A percentile compares a stretch with the other conserved stretches of the same genome.
These are phyloP conservation scores for Cucurbita moschata DNA, from an alignment of 306 rosid genomes.

Conservation along the genomic window DNA sequence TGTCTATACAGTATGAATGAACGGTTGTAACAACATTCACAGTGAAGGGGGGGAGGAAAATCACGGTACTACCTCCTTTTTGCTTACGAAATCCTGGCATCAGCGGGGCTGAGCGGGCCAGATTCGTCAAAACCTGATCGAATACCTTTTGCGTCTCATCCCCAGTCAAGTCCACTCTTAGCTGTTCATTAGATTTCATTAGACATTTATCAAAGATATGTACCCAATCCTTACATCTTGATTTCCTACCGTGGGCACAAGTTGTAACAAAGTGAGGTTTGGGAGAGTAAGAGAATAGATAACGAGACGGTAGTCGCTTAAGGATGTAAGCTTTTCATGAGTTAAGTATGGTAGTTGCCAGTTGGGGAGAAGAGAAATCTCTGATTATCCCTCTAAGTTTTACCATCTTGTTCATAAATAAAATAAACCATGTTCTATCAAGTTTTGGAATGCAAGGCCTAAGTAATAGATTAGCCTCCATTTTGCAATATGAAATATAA, in stretches of 20 bases:
- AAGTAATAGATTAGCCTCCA: neutral
- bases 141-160: conserved; percentile 56
- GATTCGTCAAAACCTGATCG: conserved; percentile 38
- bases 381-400: neutral
- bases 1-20: neutral
- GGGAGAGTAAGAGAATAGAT: neutral
- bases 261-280: neutral
- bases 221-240: neutral
- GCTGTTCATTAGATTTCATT: conserved; percentile 27
- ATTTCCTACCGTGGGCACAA: neutral
- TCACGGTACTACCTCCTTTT: conserved; percentile 56
- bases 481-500: neutral
- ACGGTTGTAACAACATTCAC: neutral
- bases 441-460: neutral
- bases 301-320: neutral
- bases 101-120: conserved; percentile 65
- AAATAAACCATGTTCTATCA: neutral
- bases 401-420: neutral
- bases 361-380: neutral
- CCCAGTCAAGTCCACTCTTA: conserved; percentile 60
- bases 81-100: conserved; percentile 74
- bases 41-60: neutral
- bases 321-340: neutral
- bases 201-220: neutral
- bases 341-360: neutral